Conservation (phyloP, 2,329 filamentous ascomycete genomes). For the Biscogniauxia sp. region DNA sequence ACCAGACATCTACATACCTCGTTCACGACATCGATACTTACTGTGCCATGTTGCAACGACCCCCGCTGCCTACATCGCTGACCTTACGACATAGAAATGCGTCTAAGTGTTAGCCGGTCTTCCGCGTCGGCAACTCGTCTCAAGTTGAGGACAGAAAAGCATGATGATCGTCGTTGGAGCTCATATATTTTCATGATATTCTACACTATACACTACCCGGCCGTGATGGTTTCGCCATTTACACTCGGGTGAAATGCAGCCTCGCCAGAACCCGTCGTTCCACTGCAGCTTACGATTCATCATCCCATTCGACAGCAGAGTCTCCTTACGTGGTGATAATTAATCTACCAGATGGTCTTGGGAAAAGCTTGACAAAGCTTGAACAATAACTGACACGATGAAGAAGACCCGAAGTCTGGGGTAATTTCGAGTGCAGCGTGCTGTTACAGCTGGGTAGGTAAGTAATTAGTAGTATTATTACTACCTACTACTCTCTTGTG, state of each 20-base stretch:
- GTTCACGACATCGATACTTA: too few species aligned
- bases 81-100: too few species aligned
- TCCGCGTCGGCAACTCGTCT: neutral
- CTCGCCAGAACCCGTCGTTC: neutral
- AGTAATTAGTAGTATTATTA: too few species aligned
- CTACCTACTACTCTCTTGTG: neutral
- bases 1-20: too few species aligned
- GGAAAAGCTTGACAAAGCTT: conserved; percentile 1
- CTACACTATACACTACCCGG: conserved; percentile 1
- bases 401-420: neutral
- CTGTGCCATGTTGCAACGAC: neutral
- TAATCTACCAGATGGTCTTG: neutral
- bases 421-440: neutral
- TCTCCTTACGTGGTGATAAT: neutral
- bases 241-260: conserved; percentile 1
- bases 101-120: neutral
- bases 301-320: neutral
- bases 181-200: conserved; percentile 8
- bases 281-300: neutral
- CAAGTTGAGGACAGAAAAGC: neutral
- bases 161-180: neutral
- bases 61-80: neutral
- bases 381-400: neutral
- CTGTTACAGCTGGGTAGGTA: neutral
- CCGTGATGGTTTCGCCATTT: conserved; percentile 7